A percentile compares a stretch with the other conserved stretches of the same genome.
These are phyloP conservation scores for Alternaria ventricosa DNA, from an alignment of 2,329 filamentous ascomycete genomes.

Conservation along the genomic window DNA sequence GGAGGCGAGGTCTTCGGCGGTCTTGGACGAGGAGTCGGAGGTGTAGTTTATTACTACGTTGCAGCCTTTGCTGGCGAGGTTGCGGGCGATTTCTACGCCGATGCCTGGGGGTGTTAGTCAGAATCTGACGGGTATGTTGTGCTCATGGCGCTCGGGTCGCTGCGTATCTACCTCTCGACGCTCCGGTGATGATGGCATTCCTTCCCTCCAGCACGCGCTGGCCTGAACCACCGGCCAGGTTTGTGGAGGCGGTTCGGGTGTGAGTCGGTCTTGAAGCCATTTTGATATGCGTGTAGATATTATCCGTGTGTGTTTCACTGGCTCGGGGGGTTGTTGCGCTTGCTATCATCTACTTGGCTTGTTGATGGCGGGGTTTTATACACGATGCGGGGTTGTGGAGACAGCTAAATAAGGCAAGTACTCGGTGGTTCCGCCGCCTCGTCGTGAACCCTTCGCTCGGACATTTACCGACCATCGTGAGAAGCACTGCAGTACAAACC, in stretches of 20 bases:
- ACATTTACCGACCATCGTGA: constrained; percentile 6
- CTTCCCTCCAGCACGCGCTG: constrained; percentile 67
- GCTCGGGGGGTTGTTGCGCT: not conserved
- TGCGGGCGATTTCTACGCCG: constrained; percentile 70
- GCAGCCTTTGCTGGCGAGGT: constrained; percentile 75
- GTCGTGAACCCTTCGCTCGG: constrained; percentile 1
- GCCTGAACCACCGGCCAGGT: constrained; percentile 39
- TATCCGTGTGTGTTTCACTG: not conserved
- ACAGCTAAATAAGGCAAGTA: constrained; percentile 20
- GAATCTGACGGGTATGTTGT: too few species aligned
- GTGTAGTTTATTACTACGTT: constrained; percentile 76
- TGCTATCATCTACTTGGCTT: not conserved
- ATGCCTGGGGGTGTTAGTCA: constrained; percentile 68
- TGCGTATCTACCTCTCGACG: constrained; percentile 82
- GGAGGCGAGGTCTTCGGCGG: constrained; percentile 61
- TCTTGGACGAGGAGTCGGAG: constrained; percentile 63
- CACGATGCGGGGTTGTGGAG: constrained; percentile 25
- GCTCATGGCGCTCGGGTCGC: too few species aligned
- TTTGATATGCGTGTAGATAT: constrained; percentile 10
- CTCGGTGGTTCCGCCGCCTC: constrained; percentile 24
- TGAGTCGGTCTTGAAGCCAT: constrained; percentile 49
- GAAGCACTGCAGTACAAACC: not conserved
- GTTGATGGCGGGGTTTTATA: constrained; percentile 29
- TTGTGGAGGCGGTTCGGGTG: constrained; percentile 49
- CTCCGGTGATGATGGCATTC: constrained; percentile 79